Evolutionary conservation across 441 rosid species (phyloP).

Genomic region (Bocquillonia castaneifolia): DNA sequence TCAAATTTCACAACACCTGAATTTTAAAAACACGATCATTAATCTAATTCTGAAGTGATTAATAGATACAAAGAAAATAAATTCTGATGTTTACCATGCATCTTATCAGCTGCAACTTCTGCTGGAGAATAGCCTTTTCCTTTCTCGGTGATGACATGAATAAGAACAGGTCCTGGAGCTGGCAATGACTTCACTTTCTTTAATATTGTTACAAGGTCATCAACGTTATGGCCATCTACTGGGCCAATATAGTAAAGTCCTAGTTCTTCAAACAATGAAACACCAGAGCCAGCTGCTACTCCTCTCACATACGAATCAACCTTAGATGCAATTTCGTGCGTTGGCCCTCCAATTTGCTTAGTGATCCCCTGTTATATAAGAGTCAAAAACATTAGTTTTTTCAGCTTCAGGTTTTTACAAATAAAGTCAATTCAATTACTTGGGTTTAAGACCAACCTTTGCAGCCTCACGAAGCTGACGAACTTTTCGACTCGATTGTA

Average conservation of each 20-base stretch:
- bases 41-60: no score
- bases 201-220: slow-evolving; percentile 35
- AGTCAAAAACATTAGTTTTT: neutral
- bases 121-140: slow-evolving; percentile 52
- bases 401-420: no score
- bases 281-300: slow-evolving; percentile 24
- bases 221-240: slow-evolving; percentile 41
- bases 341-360: slow-evolving; percentile 33
- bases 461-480: slow-evolving; percentile 34
- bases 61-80: no score
- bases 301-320: slow-evolving; percentile 29
- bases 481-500: slow-evolving; percentile 30
- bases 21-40: neutral
- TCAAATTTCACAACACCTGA: slow-evolving; percentile 47
- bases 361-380: slow-evolving; percentile 28
- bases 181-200: slow-evolving; percentile 31
- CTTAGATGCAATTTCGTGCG: slow-evolving; percentile 32
- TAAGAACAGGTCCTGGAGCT: slow-evolving; percentile 39
- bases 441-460: slow-evolving; percentile 26
- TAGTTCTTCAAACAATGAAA: slow-evolving; percentile 41
- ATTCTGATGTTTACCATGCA: slow-evolving; percentile 38
- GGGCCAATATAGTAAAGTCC: slow-evolving; percentile 47
- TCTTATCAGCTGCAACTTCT: slow-evolving; percentile 42
- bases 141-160: slow-evolving; percentile 49
- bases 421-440: no score